Conservation (phyloP, 805 yeast genomes). For the Metschnikowia sp. region DNA sequence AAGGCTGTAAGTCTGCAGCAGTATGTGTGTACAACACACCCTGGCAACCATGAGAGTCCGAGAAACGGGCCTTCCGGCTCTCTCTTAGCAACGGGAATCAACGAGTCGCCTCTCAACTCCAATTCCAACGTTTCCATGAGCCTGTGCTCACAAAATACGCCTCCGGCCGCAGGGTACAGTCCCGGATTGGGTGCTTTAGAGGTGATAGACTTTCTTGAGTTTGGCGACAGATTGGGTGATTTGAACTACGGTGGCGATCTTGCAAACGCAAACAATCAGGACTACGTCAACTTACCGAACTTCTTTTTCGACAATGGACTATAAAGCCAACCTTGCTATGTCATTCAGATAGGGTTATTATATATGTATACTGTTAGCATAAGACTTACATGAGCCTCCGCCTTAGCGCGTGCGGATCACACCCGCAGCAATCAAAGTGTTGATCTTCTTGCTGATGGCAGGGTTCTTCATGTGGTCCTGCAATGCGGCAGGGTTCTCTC, state of each 20-base stretch:
- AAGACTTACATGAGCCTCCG: background rate
- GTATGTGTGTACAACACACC: constrained; percentile 2
- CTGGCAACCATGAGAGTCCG: background rate
- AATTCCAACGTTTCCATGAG: background rate
- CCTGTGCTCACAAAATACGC: background rate
- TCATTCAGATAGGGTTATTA: too few relatives aligned
- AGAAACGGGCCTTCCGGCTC: background rate
- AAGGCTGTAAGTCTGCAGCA: background rate
- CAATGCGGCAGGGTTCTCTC: constrained; percentile 91
- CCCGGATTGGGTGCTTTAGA: constrained; percentile 7
- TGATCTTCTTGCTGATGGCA: constrained; percentile 81
- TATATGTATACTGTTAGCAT: too few relatives aligned
- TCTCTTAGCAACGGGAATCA: background rate
- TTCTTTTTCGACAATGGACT: constrained; percentile 36
- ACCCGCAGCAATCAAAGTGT: constrained; percentile 92
- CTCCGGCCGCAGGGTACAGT: background rate
- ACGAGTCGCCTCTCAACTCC: background rate
- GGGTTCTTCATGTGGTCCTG: constrained; percentile 98
- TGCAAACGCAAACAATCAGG: background rate
- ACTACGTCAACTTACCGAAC: constrained; percentile 27
- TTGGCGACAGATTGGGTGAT: constrained; percentile 2
- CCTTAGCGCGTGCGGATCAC: constrained; percentile 79
- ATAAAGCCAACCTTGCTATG: background rate
- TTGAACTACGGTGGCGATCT: background rate
- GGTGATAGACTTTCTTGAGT: constrained; percentile 6